Evolutionary conservation across 2,329 filamentous ascomycete species (phyloP).

Genomic region (Bretziella fagacearum): DNA sequence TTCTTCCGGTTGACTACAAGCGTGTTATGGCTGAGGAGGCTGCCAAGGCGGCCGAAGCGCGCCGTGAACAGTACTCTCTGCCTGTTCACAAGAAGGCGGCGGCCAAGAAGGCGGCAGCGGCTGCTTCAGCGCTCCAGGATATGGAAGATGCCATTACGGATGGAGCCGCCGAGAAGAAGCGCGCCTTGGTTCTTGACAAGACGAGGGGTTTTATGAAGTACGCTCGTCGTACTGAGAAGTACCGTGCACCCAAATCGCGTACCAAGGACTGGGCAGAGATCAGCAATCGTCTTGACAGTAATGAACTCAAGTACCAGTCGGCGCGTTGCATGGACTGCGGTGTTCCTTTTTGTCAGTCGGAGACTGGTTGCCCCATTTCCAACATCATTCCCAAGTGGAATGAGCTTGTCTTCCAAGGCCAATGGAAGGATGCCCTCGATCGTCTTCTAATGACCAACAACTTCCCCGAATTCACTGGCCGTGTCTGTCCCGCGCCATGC

Average conservation of each 20-base stretch:
- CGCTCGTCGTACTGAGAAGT: constrained; percentile 81
- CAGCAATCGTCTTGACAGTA: constrained; percentile 70
- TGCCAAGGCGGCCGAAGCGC: constrained; percentile 67
- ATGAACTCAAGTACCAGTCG: constrained; percentile 91
- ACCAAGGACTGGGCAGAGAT: constrained; percentile 91
- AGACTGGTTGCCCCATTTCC: constrained; percentile 85
- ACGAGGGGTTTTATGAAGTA: constrained; percentile 97
- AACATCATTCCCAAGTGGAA: constrained; percentile 99
- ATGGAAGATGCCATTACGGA: constrained; percentile 87
- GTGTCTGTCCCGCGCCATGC: constrained; percentile 90
- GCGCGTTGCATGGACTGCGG: constrained; percentile 98
- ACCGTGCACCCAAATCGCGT: constrained; percentile 65
- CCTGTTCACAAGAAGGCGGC: constrained; percentile 53
- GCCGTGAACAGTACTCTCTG: constrained; percentile 67
- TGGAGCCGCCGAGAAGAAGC: constrained; percentile 77
- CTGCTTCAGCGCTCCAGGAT: constrained; percentile 51
- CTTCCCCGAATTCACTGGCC: constrained; percentile 94
- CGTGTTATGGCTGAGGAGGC: constrained; percentile 75
- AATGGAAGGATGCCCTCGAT: constrained; percentile 87
- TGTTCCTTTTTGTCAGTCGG: constrained; percentile 95
- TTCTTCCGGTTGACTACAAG: constrained; percentile 92
- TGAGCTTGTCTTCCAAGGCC: constrained; percentile 55
- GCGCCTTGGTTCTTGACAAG: constrained; percentile 88
- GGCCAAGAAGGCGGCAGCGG: constrained; percentile 7
- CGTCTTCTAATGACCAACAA: constrained; percentile 92